Base-by-base conservation (phyloP, 2,329 filamentous ascomycete species). In the Hypoxylon sp. region DNA sequence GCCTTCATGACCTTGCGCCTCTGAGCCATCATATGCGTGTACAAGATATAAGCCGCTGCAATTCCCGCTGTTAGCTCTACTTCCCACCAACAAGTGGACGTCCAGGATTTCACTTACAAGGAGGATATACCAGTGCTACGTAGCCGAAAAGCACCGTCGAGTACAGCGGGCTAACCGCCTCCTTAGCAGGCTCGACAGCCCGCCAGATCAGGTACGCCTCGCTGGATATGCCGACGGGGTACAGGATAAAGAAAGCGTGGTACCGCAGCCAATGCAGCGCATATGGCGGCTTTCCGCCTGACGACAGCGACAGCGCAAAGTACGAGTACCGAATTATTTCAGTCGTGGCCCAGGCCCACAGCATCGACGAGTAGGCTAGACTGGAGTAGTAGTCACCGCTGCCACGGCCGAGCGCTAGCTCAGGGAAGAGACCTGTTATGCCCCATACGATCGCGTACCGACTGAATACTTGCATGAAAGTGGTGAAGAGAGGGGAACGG, bases 1-100 rank as follows among this genome's bases (percentile, higher is more conserved):
- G 85, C 87, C 60, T 88, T 87, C 83, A 93, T 83, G 59, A 95
- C 88, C 86, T 93, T 97, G 72, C 88, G 86, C 73, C 95, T 86
- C 86, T 99, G 96, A 68, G 86, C 85, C 85, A 98, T 93, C 96
- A 99, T 98, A 81, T 99, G 92, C 21, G 92, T 93, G 78, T 96
- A 98, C 63, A 98, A 82, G 61, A 97, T 87, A 75, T 96, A 97
- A 3, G 92, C 88, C 76, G 83, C 93, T 91, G 43, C 0, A 28
- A 48, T 25, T 30, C 46, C 67, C 45, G 72, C 58, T 34, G 59
- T 60, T 41, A 53, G 53, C 48, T 25, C 13, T 9, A 17, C 13
- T 55, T 32, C 28, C 19, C 17, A 19, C 14, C 4, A 25, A 34
- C 28, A 17, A 70, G 17, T 5, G 51, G 45, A 62, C 38, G 60